Evolutionary conservation across 2,329 filamentous ascomycete species (phyloP), one percentile per base, ranked within the genome.

Genomic region (Huntiella moniliformis): DNA sequence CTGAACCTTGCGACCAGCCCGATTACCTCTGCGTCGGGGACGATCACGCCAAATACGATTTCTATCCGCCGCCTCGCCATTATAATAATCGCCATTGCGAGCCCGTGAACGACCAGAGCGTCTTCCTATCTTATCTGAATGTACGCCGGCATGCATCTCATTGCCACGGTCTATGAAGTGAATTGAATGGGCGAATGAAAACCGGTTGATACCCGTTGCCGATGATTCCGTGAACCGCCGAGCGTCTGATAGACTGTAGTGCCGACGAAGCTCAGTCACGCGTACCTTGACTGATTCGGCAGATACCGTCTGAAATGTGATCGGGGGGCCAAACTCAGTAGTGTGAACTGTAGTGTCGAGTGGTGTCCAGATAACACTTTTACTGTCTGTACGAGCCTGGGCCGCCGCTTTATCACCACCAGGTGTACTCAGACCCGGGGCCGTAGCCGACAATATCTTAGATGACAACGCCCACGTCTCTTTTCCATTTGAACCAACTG

Each of bases 161-260:
- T 74, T 74, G 11, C 81, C 82, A 45, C 77, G 69, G 57, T 86
- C 80, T 38, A 86, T 79, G 45, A 86, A 74, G 4, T 61, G 56
- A 50, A 77, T 73, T 1, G 67, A 68, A 47, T 77, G 65, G 57
- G 85, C 79, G 53, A 86, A 86, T 0, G 77, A 79, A 57, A 83
- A 85, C 31, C 81, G 68, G 56, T 82, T 76, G 60, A 73, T 73
- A 7, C 34, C 40, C 11, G 22, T 31, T 15, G 18, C 31, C 12
- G 17, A 16, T 13, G 40, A 42, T 13, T 31, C 7, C 8, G 11
- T 42, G 44, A 67, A 61, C 50, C 65, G 58, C 51, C 66, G 67
- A 34, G 67, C 54, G 38, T 66, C 61, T 38, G 67, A 61, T 31
- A 54, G 57, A 5, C 64, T 63, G 58, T 71, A 71, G 51, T 64